Evolutionary conservation across 2,329 filamentous ascomycete species (phyloP).

Genomic region (Zopfia rhizophila): DNA sequence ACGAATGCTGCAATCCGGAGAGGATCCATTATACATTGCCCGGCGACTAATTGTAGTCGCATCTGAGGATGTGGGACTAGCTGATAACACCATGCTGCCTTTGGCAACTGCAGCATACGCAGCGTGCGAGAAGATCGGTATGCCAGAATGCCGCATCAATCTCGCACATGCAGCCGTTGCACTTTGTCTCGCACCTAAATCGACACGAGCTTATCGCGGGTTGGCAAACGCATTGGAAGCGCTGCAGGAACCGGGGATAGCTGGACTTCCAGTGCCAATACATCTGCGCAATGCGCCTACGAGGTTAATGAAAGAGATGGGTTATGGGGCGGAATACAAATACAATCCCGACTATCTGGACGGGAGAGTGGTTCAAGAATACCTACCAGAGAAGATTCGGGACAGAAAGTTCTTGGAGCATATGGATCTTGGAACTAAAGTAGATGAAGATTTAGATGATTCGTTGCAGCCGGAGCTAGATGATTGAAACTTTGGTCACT

Average conservation of each 20-base stretch:
- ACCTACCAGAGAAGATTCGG: slow-evolving; percentile 80
- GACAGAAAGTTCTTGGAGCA: slow-evolving; percentile 82
- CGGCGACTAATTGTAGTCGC: slow-evolving; percentile 94
- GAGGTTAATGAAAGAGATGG: slow-evolving; percentile 89
- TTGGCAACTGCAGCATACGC: slow-evolving; percentile 88
- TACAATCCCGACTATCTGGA: slow-evolving; percentile 92
- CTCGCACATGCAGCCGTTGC: slow-evolving; percentile 89
- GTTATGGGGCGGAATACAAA: slow-evolving; percentile 92
- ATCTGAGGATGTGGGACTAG: slow-evolving; percentile 91
- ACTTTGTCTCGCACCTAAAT: slow-evolving; percentile 83
- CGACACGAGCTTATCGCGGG: slow-evolving; percentile 84
- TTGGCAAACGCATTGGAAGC: slow-evolving; percentile 83
- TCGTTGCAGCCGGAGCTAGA: slow-evolving; percentile 13
- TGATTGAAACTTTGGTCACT: too few species aligned
- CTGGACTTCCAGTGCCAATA: slow-evolving; percentile 81
- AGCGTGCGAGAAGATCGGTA: slow-evolving; percentile 90
- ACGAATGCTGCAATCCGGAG: slow-evolving; percentile 93
- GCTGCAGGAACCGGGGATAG: slow-evolving; percentile 83
- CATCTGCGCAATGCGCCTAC: slow-evolving; percentile 95
- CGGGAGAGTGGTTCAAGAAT: slow-evolving; percentile 85
- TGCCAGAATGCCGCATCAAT: slow-evolving; percentile 94
- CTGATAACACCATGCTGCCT: slow-evolving; percentile 83
- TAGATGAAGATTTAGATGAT: slow-evolving; percentile 65
- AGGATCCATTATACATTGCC: slow-evolving; percentile 92
- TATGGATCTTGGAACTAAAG: slow-evolving; percentile 77